Conservation (phyloP, 2,329 filamentous ascomycete species). For the Waltergamsia citrina region DNA sequence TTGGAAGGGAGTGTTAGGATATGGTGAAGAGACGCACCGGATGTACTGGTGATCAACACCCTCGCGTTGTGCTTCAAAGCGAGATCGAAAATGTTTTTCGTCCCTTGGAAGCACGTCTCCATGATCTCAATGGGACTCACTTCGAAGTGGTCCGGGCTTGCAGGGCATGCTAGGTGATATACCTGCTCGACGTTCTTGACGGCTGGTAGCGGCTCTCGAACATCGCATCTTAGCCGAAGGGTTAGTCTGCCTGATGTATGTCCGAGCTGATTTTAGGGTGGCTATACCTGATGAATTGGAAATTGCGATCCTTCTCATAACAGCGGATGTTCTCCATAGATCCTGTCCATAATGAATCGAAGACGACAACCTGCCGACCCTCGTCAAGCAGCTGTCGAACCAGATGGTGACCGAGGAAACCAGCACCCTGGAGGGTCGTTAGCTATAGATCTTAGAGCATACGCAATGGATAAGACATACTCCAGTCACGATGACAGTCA, state of each 20-base stretch:
- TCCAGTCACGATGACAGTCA: slow-evolving; percentile 5
- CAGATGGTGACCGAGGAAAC: slow-evolving; percentile 8
- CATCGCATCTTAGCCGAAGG: slow-evolving; percentile 4
- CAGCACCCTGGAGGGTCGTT: slow-evolving; percentile 5
- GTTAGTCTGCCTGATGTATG: background rate
- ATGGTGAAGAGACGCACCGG: slow-evolving; percentile 2
- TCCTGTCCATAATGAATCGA: slow-evolving; percentile 9
- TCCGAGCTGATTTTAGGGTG: background rate
- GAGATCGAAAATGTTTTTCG: slow-evolving; percentile 7
- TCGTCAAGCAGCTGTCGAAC: slow-evolving; percentile 4
- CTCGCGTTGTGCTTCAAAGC: slow-evolving; percentile 5
- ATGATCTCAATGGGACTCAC: slow-evolving; percentile 6
- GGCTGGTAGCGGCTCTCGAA: slow-evolving; percentile 4
- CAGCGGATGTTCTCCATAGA: slow-evolving; percentile 4
- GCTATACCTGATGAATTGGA: slow-evolving; percentile 4
- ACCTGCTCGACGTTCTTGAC: slow-evolving; percentile 5
- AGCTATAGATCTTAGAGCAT: background rate
- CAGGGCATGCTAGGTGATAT: slow-evolving; percentile 8
- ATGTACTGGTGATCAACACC: slow-evolving; percentile 7
- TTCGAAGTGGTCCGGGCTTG: slow-evolving; percentile 8
- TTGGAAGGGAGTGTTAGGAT: background rate
- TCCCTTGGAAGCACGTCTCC: slow-evolving; percentile 7
- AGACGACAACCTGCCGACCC: slow-evolving; percentile 4
- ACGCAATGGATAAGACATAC: background rate
- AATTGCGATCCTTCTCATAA: slow-evolving; percentile 3